Base-by-base conservation (phyloP, 495 filamentous ascomycete species). In the Xylaria cubensis region DNA sequence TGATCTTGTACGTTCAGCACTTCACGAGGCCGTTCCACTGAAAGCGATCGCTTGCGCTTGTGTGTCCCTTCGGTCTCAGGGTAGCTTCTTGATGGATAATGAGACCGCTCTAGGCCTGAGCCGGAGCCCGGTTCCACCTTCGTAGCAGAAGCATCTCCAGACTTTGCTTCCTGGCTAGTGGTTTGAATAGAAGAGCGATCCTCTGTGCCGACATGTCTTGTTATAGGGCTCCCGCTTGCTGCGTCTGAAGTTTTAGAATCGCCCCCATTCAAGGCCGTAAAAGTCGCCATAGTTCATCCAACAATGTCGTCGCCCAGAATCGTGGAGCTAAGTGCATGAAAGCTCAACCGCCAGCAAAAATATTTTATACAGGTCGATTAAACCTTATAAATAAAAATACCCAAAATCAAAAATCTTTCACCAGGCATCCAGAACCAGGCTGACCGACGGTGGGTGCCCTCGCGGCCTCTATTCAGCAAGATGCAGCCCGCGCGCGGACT, bases 41-140 rank as follows among this genome's bases (percentile, higher is more conserved):
- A 86, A 15, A 78, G 74, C 55, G 86, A 86, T 53, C 87, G 82
- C 76, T 88, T 89, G 71, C 87, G 85, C 76, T 89, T 89, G 73
- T 87, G 84, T 24, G 82, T 78, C 5, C 71, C 69, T 64, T 88
- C 86, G 19, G 59, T 70, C 21, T 84, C 82, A 5, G 80, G 62
- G 73, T 84, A 82, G 51, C 69, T n/a, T 21, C 79, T 58, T 17
- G 83, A 73, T 41, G 79, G 79, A 73, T 80, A 81, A 41, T 79
- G 80, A 17, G 78, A 69, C 62, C 82, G 78, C 21, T 85, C 83
- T 69, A 80, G 75, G 44, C 73, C 80, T 2, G 81, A 67, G 41
- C 68, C 74, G 50, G 76, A 72, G 77, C 81, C 81, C 63, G 72
- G 72, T 36, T 82, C 81, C 64, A 71, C 75, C 64, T 81, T 81